Percentiles rank a stretch among this genome's conserved stretches.
These are phyloP conservation scores for Metschnikowia proteae DNA, from an alignment of 805 yeast species.

Conservation along the genomic window DNA sequence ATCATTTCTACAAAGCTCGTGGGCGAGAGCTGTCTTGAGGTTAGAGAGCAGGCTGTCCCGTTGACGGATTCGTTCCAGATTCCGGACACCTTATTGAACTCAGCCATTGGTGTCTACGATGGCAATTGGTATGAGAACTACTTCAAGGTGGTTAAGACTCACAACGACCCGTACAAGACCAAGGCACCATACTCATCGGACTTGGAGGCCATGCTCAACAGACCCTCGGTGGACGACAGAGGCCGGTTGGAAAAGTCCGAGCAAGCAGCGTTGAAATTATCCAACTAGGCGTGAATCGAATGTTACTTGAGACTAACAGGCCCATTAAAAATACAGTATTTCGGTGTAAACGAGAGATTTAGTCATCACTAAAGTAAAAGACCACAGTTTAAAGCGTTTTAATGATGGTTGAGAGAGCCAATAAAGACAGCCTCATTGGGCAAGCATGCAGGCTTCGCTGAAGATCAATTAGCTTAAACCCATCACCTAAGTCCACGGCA, in stretches of 20 bases:
- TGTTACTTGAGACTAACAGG: no score
- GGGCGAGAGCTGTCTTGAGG: slow-evolving; percentile 15
- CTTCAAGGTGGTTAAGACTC: slow-evolving; percentile 18
- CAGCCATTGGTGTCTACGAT: slow-evolving; percentile 19
- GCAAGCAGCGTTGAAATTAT: slow-evolving; percentile 10
- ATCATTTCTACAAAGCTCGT: slow-evolving; percentile 21
- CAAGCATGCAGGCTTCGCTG: no score
- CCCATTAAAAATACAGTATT: no score
- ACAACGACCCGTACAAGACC: slow-evolving; percentile 16
- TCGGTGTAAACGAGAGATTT: no score
- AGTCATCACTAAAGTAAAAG: no score
- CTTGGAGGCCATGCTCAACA: slow-evolving; percentile 20
- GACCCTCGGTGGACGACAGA: slow-evolving; percentile 12
- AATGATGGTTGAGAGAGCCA: no score
- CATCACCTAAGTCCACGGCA: background rate
- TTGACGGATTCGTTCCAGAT: slow-evolving; percentile 21
- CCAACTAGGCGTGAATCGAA: slow-evolving; percentile 13
- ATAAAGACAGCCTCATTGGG: no score
- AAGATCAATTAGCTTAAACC: no score
- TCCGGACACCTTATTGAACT: slow-evolving; percentile 18
- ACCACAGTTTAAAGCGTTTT: no score
- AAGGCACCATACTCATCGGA: slow-evolving; percentile 19
- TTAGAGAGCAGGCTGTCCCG: slow-evolving; percentile 16
- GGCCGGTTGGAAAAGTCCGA: slow-evolving; percentile 12
- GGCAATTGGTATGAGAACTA: slow-evolving; percentile 21